Conservation (phyloP, 345 rosid genomes). For the Hibiscus tridactylites region DNA sequence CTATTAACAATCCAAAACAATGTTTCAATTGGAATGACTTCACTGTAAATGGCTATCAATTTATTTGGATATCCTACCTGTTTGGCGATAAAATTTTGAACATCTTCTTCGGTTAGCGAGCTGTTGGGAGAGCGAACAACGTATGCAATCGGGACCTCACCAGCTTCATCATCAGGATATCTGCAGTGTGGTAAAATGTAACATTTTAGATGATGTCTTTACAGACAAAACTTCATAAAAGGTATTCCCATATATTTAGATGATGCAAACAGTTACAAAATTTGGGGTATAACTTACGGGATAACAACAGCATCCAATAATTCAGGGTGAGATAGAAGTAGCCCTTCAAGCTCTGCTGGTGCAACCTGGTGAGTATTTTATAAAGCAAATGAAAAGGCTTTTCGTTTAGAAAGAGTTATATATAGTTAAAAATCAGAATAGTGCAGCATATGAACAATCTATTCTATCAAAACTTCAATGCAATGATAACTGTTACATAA, state of each 20-base stretch:
- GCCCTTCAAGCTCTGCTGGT: conserved; percentile 96
- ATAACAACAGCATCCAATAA: conserved; percentile 82
- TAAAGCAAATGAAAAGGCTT: background rate
- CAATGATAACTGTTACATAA: background rate
- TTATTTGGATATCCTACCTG: background rate
- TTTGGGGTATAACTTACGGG: conserved; percentile 56
- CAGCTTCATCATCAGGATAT: conserved; percentile 87
- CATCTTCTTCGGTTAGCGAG: conserved; percentile 34
- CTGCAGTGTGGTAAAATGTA: conserved; percentile 23
- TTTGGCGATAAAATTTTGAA: background rate
- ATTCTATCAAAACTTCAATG: background rate
- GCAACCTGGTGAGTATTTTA: conserved; percentile 50
- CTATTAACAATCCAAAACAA: background rate
- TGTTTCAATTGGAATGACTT: background rate
- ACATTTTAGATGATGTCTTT: background rate
- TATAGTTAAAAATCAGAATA: background rate
- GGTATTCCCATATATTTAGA: background rate
- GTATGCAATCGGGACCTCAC: conserved; percentile 86
- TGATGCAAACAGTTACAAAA: background rate
- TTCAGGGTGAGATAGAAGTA: conserved; percentile 80
- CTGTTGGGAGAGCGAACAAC: conserved; percentile 65
- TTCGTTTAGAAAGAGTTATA: background rate
- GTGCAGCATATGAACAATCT: background rate
- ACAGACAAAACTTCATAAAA: background rate
- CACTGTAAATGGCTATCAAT: too few species aligned